Percentiles rank a stretch among this genome's conserved stretches.
phyloP scores from a whole-genome alignment of 2,329 filamentous ascomycete species.

The Colletotrichum chlorophyti region DNA sequence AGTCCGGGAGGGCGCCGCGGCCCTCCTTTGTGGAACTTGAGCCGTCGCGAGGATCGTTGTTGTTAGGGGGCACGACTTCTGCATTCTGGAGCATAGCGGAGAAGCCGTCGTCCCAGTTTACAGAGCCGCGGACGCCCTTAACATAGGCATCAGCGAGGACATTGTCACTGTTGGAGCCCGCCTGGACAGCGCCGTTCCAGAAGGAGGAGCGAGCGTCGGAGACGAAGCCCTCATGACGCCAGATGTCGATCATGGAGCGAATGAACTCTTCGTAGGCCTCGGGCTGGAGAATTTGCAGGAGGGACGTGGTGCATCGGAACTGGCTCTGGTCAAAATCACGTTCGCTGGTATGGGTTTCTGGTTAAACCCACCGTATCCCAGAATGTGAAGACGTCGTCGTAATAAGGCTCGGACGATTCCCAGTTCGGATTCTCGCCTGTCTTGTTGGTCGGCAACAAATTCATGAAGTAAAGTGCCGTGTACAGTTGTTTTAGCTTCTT shows the following conservation, averaged over 20 bases:
- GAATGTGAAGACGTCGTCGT: conserved; percentile 74
- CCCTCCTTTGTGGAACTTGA: conserved; percentile 72
- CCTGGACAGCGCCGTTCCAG: conserved; percentile 73
- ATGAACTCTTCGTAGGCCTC: conserved; percentile 69
- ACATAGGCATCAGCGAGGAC: conserved; percentile 76
- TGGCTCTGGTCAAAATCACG: conserved; percentile 11
- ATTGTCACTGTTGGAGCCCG: conserved; percentile 74
- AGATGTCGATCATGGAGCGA: conserved; percentile 72
- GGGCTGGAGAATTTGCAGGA: conserved; percentile 72
- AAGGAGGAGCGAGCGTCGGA: conserved; percentile 73
- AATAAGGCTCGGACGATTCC: conserved; percentile 71
- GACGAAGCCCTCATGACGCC: conserved; percentile 68
- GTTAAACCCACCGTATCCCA: conserved; percentile 60
- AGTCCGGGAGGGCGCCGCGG: conserved; percentile 72
- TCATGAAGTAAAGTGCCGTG: conserved; percentile 73
- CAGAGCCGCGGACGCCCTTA: conserved; percentile 67
- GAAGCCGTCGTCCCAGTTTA: conserved; percentile 71
- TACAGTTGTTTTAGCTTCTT: conserved; percentile 68
- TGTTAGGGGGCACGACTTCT: conserved; percentile 66
- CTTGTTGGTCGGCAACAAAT: conserved; percentile 72
- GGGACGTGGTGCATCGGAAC: conserved; percentile 69
- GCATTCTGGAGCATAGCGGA: conserved; percentile 72
- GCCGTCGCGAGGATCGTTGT: conserved; percentile 61
- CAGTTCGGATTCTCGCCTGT: conserved; percentile 75
- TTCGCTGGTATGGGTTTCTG: neutral